Percentiles rank a stretch among this genome's conserved stretches.
Evolutionary conservation across 1,139 yeast species (phyloP).

Genomic region (Pichia sp.): DNA sequence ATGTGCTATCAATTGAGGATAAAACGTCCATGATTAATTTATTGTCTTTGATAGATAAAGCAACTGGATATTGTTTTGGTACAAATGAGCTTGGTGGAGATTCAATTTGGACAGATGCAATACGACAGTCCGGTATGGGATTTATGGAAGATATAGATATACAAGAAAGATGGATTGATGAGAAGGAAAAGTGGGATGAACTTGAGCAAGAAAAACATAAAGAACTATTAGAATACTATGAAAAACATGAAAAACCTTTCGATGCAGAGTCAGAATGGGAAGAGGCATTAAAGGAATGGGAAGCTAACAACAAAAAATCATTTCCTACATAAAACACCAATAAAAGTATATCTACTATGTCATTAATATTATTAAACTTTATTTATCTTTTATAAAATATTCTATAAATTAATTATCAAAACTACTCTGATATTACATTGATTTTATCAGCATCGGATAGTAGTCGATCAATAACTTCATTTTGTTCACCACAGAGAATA

Average conservation of each 20-base stretch:
- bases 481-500: constrained; percentile 7
- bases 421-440: background rate
- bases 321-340: constrained; percentile 19
- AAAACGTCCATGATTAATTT: constrained; percentile 84
- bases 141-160: constrained; percentile 53
- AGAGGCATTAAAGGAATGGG: constrained; percentile 60
- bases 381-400: background rate
- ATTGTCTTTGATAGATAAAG: constrained; percentile 73
- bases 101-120: constrained; percentile 91
- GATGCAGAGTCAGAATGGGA: constrained; percentile 73
- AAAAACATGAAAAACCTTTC: constrained; percentile 23
- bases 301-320: constrained; percentile 32
- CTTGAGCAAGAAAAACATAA: constrained; percentile 45
- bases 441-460: constrained; percentile 6
- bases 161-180: constrained; percentile 94
- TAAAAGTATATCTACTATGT: background rate
- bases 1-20: constrained; percentile 86
- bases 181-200: constrained; percentile 69
- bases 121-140: constrained; percentile 56
- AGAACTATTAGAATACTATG: constrained; percentile 27
- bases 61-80: constrained; percentile 91
- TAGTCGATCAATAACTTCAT: constrained; percentile 5
- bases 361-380: constrained; percentile 13
- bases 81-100: constrained; percentile 93
- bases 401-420: background rate